A percentile compares a stretch with the other conserved stretches of the same genome.
Conservation (phyloP, 2,329 filamentous ascomycete genomes). For the Zymoseptoria ardabiliae region DNA sequence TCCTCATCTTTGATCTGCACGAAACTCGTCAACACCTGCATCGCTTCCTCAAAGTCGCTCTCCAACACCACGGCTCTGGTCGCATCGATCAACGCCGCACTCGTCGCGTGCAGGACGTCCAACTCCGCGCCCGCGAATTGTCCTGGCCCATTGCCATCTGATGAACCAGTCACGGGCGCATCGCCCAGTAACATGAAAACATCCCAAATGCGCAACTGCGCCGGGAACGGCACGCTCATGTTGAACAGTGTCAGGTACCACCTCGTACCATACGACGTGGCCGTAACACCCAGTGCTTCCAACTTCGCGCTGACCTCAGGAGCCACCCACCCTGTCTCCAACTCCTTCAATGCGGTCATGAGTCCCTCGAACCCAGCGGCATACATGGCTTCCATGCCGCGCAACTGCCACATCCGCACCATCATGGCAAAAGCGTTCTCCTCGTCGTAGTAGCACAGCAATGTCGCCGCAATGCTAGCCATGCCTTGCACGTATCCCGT, state of each 20-base stretch:
- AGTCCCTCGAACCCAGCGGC: conserved; percentile 75
- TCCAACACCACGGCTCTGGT: conserved; percentile 82
- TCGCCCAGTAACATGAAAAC: conserved; percentile 93
- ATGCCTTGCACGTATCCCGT: conserved; percentile 97
- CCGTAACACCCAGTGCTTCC: conserved; percentile 68
- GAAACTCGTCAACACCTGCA: conserved; percentile 94
- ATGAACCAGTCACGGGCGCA: conserved; percentile 25
- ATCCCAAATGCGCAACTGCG: conserved; percentile 94
- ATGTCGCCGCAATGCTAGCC: conserved; percentile 84
- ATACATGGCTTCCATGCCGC: conserved; percentile 80
- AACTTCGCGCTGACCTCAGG: conserved; percentile 75
- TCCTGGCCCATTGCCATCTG: neutral
- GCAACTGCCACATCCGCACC: conserved; percentile 84
- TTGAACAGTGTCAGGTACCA: conserved; percentile 99
- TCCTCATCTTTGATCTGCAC: conserved; percentile 92
- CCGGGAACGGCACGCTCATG: conserved; percentile 87
- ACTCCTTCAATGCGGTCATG: conserved; percentile 77
- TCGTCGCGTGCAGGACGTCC: conserved; percentile 82
- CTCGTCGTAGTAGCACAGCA: conserved; percentile 95
- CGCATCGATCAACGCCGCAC: conserved; percentile 82
- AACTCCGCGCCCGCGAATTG: conserved; percentile 57
- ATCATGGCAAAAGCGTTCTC: conserved; percentile 93
- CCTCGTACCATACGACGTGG: conserved; percentile 88
- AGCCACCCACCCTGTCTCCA: conserved; percentile 76
- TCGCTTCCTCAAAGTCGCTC: conserved; percentile 93